A percentile compares a stretch with the other conserved stretches of the same genome.
phyloP scores from a whole-genome alignment of 2,329 filamentous ascomycete species.

The Fusarium staphyleae region DNA sequence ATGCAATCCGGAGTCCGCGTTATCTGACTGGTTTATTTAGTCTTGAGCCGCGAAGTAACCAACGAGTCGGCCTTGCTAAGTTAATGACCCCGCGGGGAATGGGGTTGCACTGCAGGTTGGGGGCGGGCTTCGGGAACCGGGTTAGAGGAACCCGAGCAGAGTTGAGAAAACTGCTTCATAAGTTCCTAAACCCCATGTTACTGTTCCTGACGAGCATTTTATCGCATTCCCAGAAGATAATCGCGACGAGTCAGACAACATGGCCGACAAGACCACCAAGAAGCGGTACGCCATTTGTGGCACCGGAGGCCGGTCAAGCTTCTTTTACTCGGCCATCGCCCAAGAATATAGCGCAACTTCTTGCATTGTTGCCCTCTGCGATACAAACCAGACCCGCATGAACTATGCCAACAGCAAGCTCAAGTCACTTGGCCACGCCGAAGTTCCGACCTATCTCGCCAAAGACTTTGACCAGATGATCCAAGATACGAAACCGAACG shows the following conservation, averaged over 20 bases:
- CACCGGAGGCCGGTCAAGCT: slow-evolving; percentile 64
- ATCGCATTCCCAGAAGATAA: no score
- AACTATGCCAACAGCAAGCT: slow-evolving; percentile 61
- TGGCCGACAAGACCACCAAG: slow-evolving; percentile 27
- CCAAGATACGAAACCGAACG: slow-evolving; percentile 62
- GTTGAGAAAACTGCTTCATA: background rate
- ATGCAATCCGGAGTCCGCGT: no score
- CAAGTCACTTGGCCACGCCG: slow-evolving; percentile 52
- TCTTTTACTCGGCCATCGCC: slow-evolving; percentile 67
- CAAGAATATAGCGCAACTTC: slow-evolving; percentile 59
- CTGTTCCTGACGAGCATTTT: no score
- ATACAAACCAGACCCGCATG: slow-evolving; percentile 67
- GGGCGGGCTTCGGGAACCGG: background rate
- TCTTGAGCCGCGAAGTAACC: no score
- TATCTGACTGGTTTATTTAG: no score
- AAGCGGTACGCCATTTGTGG: slow-evolving; percentile 65
- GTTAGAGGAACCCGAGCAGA: background rate
- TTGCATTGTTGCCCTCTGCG: slow-evolving; percentile 62
- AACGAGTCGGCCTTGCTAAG: no score
- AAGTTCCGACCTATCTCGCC: slow-evolving; percentile 62
- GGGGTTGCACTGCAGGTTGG: no score
- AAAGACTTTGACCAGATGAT: slow-evolving; percentile 66
- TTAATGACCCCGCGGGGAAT: no score
- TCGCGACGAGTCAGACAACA: background rate
- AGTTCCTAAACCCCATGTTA: no score